phyloP scores from a whole-genome alignment of 179 eudicot genomes.

The Actinidia arguta region DNA sequence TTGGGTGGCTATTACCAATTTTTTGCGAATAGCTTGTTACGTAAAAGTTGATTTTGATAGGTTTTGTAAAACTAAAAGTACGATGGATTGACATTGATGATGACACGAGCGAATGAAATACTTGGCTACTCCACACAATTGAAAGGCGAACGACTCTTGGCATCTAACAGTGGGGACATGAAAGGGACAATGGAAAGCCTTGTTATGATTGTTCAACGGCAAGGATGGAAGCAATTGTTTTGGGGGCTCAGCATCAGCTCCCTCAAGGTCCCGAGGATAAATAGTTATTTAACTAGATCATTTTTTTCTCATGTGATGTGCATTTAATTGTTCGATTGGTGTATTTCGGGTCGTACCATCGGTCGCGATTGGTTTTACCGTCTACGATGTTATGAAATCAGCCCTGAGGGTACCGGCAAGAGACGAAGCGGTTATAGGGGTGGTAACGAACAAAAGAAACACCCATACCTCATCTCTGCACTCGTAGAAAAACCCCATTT shows the following conservation, averaged over 20 bases:
- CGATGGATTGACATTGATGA: no score
- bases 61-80: no score
- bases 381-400: slow-evolving; percentile 82
- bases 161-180: slow-evolving; percentile 46
- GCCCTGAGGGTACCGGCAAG: slow-evolving; percentile 74
- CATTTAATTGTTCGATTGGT: background rate
- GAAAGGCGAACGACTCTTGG: slow-evolving; percentile 65
- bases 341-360: slow-evolving; percentile 86
- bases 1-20: no score
- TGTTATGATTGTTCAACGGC: slow-evolving; percentile 57
- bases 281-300: background rate
- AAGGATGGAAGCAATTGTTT: slow-evolving; percentile 91
- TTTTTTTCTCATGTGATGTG: background rate
- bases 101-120: background rate
- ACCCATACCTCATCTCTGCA: slow-evolving; percentile 61
- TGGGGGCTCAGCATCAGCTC: slow-evolving; percentile 94
- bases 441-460: slow-evolving; percentile 40
- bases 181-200: slow-evolving; percentile 78
- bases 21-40: no score
- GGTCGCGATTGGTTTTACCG: slow-evolving; percentile 91
- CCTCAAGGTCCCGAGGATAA: slow-evolving; percentile 58
- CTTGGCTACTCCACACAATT: background rate
- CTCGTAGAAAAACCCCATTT: slow-evolving; percentile 36
- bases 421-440: slow-evolving; percentile 64
- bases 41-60: no score